phyloP scores from a whole-genome alignment of 352 stramenopile species.

The Thalassiosira delicatula region DNA sequence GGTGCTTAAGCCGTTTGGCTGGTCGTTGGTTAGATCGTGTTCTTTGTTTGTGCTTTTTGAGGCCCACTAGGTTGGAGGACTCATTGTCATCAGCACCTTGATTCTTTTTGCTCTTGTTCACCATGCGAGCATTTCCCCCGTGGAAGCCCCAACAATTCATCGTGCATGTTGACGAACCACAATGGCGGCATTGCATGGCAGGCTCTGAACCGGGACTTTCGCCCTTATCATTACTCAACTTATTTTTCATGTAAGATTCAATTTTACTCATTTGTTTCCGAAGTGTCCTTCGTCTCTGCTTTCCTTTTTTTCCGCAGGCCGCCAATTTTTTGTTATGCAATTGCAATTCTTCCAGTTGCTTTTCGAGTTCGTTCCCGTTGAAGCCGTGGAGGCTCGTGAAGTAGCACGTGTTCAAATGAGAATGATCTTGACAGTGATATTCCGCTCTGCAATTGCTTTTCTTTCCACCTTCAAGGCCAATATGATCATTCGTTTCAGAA shows the following conservation, averaged over 20 bases:
- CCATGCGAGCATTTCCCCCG: slow-evolving; percentile 49
- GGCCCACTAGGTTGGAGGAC: not conserved
- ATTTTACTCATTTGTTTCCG: slow-evolving; percentile 76
- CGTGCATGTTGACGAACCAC: slow-evolving; percentile 65
- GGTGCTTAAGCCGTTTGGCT: slow-evolving; percentile 62
- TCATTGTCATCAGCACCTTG: not conserved
- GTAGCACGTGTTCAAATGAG: slow-evolving; percentile 76
- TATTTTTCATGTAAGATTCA: slow-evolving; percentile 35
- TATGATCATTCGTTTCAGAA: not conserved
- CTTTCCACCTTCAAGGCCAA: not conserved
- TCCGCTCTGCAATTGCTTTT: slow-evolving; percentile 47
- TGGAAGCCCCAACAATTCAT: slow-evolving; percentile 82
- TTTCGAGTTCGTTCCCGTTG: slow-evolving; percentile 48
- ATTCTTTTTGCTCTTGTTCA: slow-evolving; percentile 42
- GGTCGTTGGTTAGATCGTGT: slow-evolving; percentile 49
- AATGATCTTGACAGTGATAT: slow-evolving; percentile 78
- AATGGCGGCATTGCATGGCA: slow-evolving; percentile 72
- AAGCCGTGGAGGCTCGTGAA: slow-evolving; percentile 72
- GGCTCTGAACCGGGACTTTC: not conserved
- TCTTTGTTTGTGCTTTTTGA: slow-evolving; percentile 36
- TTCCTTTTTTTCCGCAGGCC: slow-evolving; percentile 73
- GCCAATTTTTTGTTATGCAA: slow-evolving; percentile 40
- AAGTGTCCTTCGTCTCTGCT: slow-evolving; percentile 76
- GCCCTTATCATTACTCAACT: not conserved
- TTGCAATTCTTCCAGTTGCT: slow-evolving; percentile 65